Conservation (phyloP, 139 green algal species). For the Choricystis sp. region DNA sequence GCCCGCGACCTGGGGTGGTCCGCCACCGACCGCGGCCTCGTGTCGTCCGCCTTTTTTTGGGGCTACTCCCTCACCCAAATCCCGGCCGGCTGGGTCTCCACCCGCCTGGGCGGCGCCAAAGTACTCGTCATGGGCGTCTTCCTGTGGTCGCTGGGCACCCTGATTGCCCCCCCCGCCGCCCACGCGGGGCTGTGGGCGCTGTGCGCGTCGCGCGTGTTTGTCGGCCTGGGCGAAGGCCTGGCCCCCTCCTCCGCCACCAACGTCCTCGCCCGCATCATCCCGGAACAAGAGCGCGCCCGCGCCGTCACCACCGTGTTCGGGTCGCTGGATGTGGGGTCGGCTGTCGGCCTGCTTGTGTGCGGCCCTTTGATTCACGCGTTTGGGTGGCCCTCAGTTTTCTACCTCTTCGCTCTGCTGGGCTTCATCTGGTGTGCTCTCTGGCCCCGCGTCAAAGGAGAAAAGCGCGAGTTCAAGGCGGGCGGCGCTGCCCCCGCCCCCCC, state of each 20-base stretch:
- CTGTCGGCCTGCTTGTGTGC: constrained; percentile 66
- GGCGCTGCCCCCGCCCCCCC: neutral
- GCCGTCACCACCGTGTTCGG: constrained; percentile 83
- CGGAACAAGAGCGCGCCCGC: constrained; percentile 51
- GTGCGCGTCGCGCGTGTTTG: constrained; percentile 67
- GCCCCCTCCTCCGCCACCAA: constrained; percentile 78
- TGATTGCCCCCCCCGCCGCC: constrained; percentile 63
- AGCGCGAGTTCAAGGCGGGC: constrained; percentile 14
- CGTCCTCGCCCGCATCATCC: constrained; percentile 57
- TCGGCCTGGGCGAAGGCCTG: constrained; percentile 91
- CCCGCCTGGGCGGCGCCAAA: constrained; percentile 59
- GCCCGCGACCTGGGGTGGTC: constrained; percentile 82
- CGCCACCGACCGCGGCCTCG: constrained; percentile 65
- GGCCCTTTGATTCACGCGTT: constrained; percentile 69
- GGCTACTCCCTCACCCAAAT: constrained; percentile 88
- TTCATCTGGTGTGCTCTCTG: constrained; percentile 67
- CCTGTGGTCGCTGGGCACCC: constrained; percentile 82
- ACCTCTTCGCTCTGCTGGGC: constrained; percentile 83
- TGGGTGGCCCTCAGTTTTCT: constrained; percentile 93
- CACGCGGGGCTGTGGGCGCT: constrained; percentile 56
- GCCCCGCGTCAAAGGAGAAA: constrained; percentile 53
- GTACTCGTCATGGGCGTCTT: constrained; percentile 75
- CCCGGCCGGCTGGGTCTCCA: constrained; percentile 80
- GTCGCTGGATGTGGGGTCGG: constrained; percentile 76
- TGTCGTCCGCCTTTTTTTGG: constrained; percentile 95